Evolutionary conservation across 2,329 filamentous ascomycete species (phyloP), one percentile per base, ranked within the genome.

Genomic region (Leptographium procerum): DNA sequence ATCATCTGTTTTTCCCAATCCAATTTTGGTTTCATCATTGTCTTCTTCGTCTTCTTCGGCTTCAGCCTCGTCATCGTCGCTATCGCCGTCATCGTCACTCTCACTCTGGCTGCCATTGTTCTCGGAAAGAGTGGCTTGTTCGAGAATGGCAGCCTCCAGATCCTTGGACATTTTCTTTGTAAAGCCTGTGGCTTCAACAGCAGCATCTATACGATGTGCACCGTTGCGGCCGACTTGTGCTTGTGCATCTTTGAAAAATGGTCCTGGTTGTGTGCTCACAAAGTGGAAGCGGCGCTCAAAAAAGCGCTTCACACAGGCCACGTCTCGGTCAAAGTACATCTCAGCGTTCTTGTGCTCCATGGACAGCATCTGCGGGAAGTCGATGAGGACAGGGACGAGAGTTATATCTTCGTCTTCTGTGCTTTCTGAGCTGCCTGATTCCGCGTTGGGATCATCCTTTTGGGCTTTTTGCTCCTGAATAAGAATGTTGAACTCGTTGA

Each of bases 401-500:
- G 13, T 24, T 14, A 61, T 22, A 0, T 60, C 54, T 6, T 36
- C 31, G 1, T 57, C 57, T 2, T 54, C 55, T 22, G 24, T 66
- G 8, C 62, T 64, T 26, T 65, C 63, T 50, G 69, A 58, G 57
- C 61, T 52, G 56, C 5, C 24, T 13, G 29, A 24, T 36, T 45
- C 19, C n/a, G 8, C 52, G 51, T 58, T 63, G 48, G 62, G 1
- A 60, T 68, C 74, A 56, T 77, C 82, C 70, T 96, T 90, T 68
- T 92, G 63, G 24, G 65, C 65, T 57, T 69, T 75, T 58, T 78
- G 83, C 70, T 97, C 92, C 69, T 94, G 90, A 69, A 99, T 85
- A 36, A 99, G 77, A 63, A 99, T 92, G 71, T 99, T 99, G 79
- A 99, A 99, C 72, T 99, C 95, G 75, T 99, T 99, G 76, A 95